Evolutionary conservation across 495 filamentous ascomycete species (phyloP), one percentile per base, ranked within the genome.

Genomic region (Penicillium bialowiezense): DNA sequence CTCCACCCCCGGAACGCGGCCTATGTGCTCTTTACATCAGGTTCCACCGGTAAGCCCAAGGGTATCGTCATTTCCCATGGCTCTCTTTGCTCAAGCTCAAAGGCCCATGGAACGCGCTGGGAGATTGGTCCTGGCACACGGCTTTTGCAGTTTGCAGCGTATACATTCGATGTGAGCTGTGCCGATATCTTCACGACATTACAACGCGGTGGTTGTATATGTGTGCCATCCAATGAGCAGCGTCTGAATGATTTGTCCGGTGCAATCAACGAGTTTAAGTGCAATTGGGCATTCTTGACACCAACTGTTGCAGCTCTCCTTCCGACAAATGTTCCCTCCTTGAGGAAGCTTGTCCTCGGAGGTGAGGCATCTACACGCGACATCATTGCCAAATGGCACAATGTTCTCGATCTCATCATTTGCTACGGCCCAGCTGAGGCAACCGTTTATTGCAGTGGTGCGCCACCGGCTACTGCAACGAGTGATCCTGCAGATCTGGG

Each of bases 1-100:
- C 39, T 55, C 14, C 17, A 17, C 2, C 55, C 60, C 18, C 1
- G 44, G 2, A 47, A 55, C 36, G 40, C 64, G 20, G 62, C 61
- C 5, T 70, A 65, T 51, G 59, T 70, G 2, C 49, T 73, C 7
- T 74, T 71, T 33, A 75, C 72, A 0, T 74, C 71, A 14, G 72
- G 72, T 2, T 56, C 46, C 4, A 74, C 73, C 1, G 73, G 73
- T 7, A 41, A 47, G 12, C 73, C 73, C 7, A 76, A 76, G 47
- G 76, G 68, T 7, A 63, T 73, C 7, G 47, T 69, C 0, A 50
- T 63, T 3, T 34, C 48, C 12, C 64, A 69, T 34, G 28, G 31
- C 7, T 44, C 49, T 13, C 33, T 66, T 3, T 54, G 43, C 12
- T 45, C 52, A 1, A 53, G 34, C 37, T 17, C 37, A 2, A 50